These are phyloP conservation scores for Penicillium alfredii DNA, from an alignment of 495 filamentous ascomycete genomes.

Conservation along the genomic window DNA sequence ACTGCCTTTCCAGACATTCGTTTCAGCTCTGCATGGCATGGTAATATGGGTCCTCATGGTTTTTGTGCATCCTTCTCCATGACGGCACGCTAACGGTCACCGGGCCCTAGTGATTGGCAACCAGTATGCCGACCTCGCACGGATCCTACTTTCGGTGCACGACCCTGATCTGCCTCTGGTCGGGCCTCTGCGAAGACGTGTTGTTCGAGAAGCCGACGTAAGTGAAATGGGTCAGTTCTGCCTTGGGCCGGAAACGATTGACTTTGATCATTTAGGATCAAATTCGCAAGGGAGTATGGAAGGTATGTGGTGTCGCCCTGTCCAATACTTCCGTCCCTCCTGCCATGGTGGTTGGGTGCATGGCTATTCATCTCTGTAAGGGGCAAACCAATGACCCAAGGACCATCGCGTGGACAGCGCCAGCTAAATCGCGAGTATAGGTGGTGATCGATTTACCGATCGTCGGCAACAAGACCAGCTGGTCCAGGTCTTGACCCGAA, in stretches of 20 bases:
- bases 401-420: not conserved
- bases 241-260: too few species aligned
- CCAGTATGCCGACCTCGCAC: conserved; percentile 17
- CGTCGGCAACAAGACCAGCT: conserved; percentile 18
- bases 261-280: conserved; percentile 10
- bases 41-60: conserved; percentile 2
- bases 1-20: conserved; percentile 19
- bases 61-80: not conserved
- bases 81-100: not conserved
- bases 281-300: conserved; percentile 23
- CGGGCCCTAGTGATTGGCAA: conserved; percentile 16
- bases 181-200: conserved; percentile 14
- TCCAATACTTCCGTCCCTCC: conserved; percentile 20
- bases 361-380: conserved; percentile 24
- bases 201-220: conserved; percentile 17
- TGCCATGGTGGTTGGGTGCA: conserved; percentile 22
- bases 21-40: conserved; percentile 21
- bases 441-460: conserved; percentile 24
- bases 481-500: conserved; percentile 18
- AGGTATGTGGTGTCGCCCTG: conserved; percentile 21
- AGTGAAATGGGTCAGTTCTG: conserved; percentile 3
- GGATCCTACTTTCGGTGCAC: conserved; percentile 17
- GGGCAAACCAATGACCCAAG: not conserved
- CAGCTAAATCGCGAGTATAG: conserved; percentile 6
- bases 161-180: conserved; percentile 17